Percentiles rank a stretch among this genome's conserved stretches.
These are phyloP conservation scores for Barbatosphaeria neglecta DNA, from an alignment of 495 filamentous ascomycete genomes.

Conservation along the genomic window DNA sequence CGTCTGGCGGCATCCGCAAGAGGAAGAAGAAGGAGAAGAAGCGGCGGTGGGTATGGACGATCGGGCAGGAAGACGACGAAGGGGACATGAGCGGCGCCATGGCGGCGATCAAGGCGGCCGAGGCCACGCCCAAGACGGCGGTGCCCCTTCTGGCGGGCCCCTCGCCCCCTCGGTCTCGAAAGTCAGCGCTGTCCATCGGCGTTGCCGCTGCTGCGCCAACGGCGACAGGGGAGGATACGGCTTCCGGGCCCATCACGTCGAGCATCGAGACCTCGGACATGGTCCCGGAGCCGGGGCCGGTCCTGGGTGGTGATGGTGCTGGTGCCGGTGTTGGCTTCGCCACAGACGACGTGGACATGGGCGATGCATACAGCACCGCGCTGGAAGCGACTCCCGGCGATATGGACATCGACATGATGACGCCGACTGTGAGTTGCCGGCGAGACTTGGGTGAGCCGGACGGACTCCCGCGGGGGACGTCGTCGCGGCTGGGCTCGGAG, in stretches of 20 bases:
- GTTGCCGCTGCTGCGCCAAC: background rate
- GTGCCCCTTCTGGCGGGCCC: constrained; percentile 12
- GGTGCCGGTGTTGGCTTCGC: too few species aligned
- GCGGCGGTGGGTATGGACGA: constrained; percentile 42
- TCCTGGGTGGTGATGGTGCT: too few species aligned
- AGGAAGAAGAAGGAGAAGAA: constrained; percentile 37
- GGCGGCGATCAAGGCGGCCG: constrained; percentile 14
- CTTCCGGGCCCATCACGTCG: constrained; percentile 4
- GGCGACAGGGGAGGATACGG: background rate
- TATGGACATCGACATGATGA: constrained; percentile 20
- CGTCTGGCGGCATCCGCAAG: constrained; percentile 32
- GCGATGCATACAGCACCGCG: constrained; percentile 22
- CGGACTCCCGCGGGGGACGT: background rate
- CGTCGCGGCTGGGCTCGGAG: constrained; percentile 1
- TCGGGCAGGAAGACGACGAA: constrained; percentile 34
- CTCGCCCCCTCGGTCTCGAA: background rate
- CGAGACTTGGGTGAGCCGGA: background rate
- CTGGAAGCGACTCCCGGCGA: constrained; percentile 13
- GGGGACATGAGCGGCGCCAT: constrained; percentile 26
- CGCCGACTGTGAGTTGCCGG: constrained; percentile 15
- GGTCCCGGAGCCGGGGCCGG: constrained; percentile 11
- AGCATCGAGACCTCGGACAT: constrained; percentile 11
- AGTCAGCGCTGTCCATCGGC: background rate
- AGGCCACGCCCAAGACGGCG: constrained; percentile 4
- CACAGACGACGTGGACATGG: constrained; percentile 29